Evolutionary conservation across 1,284 basidiomycete genomes (phyloP).

Genomic region (Microbotryum violaceum): DNA sequence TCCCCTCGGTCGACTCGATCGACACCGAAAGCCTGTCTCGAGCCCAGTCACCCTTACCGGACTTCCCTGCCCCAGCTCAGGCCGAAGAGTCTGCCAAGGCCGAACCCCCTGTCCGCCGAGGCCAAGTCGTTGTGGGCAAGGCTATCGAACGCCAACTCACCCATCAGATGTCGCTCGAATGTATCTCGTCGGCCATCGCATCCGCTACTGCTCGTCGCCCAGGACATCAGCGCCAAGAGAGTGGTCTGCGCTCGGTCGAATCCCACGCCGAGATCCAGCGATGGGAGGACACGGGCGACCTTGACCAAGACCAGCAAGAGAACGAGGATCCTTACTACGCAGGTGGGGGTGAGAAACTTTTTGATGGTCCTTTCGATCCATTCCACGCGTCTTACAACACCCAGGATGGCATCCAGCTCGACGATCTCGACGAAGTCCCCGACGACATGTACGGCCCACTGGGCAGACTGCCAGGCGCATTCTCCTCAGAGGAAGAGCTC

Average conservation of each 20-base stretch:
- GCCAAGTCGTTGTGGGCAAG: conserved; percentile 17
- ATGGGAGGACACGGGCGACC: neutral
- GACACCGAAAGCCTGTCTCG: conserved; percentile 22
- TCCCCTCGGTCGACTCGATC: conserved; percentile 29
- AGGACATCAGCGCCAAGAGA: conserved; percentile 15
- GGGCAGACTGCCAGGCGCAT: neutral
- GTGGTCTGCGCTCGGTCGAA: conserved; percentile 1
- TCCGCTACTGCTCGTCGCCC: conserved; percentile 32
- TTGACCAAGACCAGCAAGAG: neutral
- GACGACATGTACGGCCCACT: conserved; percentile 19
- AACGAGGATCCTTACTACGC: conserved; percentile 3
- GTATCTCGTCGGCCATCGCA: conserved; percentile 34
- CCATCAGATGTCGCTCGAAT: conserved; percentile 35
- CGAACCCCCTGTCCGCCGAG: neutral
- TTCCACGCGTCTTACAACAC: no score
- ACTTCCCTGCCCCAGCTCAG: neutral
- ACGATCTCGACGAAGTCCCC: conserved; percentile 35
- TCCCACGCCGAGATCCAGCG: neutral
- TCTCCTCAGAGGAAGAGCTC: conserved; percentile 8
- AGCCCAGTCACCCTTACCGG: neutral
- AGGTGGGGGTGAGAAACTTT: conserved; percentile 7
- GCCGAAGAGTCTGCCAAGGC: neutral
- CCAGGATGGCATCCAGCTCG: conserved; percentile 26
- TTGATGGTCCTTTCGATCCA: neutral
- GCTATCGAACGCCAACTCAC: conserved; percentile 25